A percentile compares a stretch with the other conserved stretches of the same genome.
Conservation (phyloP, 257 asterid genomes). For the Pogostemon cablin region DNA sequence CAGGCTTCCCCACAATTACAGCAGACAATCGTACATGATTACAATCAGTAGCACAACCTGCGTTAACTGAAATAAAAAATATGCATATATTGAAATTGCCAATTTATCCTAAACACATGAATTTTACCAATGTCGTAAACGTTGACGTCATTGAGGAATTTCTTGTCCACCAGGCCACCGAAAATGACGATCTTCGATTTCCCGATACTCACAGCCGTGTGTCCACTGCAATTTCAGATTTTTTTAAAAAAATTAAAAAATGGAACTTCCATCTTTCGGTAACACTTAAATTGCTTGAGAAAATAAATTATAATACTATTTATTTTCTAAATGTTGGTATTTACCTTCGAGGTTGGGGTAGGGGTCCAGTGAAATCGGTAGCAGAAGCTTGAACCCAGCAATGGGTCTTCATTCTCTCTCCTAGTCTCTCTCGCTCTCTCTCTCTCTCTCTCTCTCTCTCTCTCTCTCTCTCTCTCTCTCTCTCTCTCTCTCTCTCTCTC, state of each 20-base stretch:
- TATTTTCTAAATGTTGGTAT: background rate
- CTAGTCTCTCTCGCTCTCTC: background rate
- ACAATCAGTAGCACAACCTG: slow-evolving; percentile 14
- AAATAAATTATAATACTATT: background rate
- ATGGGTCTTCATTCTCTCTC: slow-evolving; percentile 61
- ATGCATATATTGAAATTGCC: background rate
- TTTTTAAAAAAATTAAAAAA: background rate
- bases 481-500: slow-evolving; percentile 1
- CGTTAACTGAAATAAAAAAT: background rate
- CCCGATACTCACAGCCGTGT: slow-evolving; percentile 88
- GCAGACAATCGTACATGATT: background rate
- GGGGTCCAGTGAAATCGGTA: slow-evolving; percentile 74
- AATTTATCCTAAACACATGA: background rate
- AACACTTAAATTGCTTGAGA: background rate
- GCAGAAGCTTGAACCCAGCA: slow-evolving; percentile 90
- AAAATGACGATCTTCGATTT: slow-evolving; percentile 83
- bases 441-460: slow-evolving; percentile 14
- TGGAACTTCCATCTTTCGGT: slow-evolving; percentile 5
- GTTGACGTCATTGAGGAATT: slow-evolving; percentile 69
- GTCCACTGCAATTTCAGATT: slow-evolving; percentile 63
- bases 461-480: slow-evolving; percentile 3
- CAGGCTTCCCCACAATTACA: slow-evolving; percentile 1
- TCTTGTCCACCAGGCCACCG: slow-evolving; percentile 87
- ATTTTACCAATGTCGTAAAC: slow-evolving; percentile 82
- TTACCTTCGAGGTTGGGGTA: slow-evolving; percentile 87